Percentiles rank a stretch among this genome's conserved stretches.
These are phyloP conservation scores for Diaporthe caulivora DNA, from an alignment of 2,329 filamentous ascomycete genomes.

Conservation along the genomic window DNA sequence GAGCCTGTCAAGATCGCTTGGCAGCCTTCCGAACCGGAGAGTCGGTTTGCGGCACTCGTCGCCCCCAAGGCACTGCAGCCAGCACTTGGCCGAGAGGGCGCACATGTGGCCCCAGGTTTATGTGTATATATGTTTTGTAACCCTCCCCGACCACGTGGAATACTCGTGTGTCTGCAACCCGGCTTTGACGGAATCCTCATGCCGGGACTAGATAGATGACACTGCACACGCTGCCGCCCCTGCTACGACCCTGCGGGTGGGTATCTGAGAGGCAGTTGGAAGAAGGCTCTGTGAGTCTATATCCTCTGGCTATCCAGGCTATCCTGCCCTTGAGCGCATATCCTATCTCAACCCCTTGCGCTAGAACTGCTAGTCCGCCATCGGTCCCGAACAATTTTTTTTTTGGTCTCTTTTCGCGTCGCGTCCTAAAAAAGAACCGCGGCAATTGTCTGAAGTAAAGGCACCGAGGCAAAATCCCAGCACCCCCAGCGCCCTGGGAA, in stretches of 20 bases:
- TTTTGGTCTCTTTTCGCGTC: no score
- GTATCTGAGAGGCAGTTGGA: neutral
- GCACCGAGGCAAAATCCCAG: no score
- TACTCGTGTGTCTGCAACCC: constrained; percentile 32
- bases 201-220: constrained; percentile 11
- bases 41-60: neutral
- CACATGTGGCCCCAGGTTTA: neutral
- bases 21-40: constrained; percentile 4
- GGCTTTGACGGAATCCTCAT: constrained; percentile 5
- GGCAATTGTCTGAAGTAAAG: neutral
- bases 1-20: neutral
- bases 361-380: neutral
- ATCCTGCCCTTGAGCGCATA: no score
- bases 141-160: constrained; percentile 35
- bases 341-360: neutral
- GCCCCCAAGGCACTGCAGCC: neutral
- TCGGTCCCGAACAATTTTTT: neutral
- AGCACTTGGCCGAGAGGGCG: neutral
- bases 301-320: neutral
- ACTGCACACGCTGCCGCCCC: neutral
- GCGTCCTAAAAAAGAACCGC: neutral
- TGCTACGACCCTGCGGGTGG: constrained; percentile 1
- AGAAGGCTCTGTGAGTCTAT: neutral
- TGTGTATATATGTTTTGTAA: constrained; percentile 3
- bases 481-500: neutral